A percentile compares a stretch with the other conserved stretches of the same genome.
Conservation (phyloP, 768 basidiomycete genomes). For the Hemileccinum rubropunctum region DNA sequence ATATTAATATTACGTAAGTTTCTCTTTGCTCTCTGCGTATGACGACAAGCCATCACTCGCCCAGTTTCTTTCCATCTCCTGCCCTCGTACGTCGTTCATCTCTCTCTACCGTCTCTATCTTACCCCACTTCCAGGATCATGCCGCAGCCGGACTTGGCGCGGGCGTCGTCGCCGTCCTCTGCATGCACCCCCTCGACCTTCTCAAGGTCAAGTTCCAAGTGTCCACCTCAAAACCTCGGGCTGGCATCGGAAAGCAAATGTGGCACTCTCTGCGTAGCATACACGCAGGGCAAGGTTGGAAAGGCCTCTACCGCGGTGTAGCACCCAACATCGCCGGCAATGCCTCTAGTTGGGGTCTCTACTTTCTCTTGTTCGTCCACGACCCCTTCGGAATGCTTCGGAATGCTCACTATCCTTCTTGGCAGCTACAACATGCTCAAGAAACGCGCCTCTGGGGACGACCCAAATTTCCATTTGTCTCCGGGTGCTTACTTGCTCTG, state of each 20-base stretch:
- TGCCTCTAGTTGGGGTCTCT: constrained; percentile 94
- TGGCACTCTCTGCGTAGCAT: constrained; percentile 75
- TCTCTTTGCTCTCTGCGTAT: constrained; percentile 15
- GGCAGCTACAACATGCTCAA: constrained; percentile 92
- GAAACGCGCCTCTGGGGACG: constrained; percentile 66
- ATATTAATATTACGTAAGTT: constrained; percentile 20
- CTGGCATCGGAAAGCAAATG: constrained; percentile 69
- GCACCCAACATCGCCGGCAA: constrained; percentile 92
- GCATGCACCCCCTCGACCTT: constrained; percentile 97
- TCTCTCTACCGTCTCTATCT: neutral
- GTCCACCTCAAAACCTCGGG: constrained; percentile 59
- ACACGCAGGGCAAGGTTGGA: constrained; percentile 70
- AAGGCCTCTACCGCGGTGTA: constrained; percentile 87
- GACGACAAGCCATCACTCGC: too few relatives aligned
- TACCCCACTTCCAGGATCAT: constrained; percentile 69
- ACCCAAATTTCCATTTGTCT: constrained; percentile 64
- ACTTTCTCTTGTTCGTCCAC: constrained; percentile 83
- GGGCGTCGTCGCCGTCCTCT: constrained; percentile 86
- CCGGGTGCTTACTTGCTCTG: constrained; percentile 81
- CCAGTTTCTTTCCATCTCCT: constrained; percentile 43
- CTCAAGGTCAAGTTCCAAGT: constrained; percentile 95
- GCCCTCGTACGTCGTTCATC: constrained; percentile 26
- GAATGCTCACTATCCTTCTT: constrained; percentile 2
- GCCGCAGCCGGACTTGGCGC: constrained; percentile 92
- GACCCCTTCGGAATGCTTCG: neutral